phyloP scores from a whole-genome alignment of 2,329 filamentous ascomycete species.

The Fusarium nodosum region DNA sequence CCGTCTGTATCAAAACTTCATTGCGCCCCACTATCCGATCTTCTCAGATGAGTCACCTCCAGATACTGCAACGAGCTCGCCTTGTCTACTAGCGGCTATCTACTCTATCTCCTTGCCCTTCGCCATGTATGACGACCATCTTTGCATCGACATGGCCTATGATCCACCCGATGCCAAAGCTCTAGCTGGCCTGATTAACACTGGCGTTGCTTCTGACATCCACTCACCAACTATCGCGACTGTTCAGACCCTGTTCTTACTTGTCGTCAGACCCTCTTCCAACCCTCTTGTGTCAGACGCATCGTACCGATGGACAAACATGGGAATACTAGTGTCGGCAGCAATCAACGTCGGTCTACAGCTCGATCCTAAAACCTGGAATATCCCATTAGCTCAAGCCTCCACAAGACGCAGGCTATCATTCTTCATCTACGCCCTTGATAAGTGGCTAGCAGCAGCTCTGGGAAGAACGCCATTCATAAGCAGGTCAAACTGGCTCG shows the following conservation, averaged over 20 bases:
- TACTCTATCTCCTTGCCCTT: conserved; percentile 4
- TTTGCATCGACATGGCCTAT: conserved; percentile 18
- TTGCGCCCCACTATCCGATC: conserved; percentile 3
- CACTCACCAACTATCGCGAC: conserved; percentile 1
- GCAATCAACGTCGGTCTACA: background rate
- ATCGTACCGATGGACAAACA: background rate
- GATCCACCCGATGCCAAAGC: background rate
- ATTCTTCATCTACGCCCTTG: background rate
- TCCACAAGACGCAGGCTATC: background rate
- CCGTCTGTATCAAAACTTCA: background rate
- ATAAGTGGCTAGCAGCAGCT: conserved; percentile 10
- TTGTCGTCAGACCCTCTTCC: background rate
- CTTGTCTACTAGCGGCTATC: background rate
- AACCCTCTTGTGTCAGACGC: conserved; percentile 10
- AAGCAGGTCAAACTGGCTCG: background rate
- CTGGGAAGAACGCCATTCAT: conserved; percentile 9
- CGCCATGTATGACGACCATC: conserved; percentile 12
- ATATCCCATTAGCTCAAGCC: background rate
- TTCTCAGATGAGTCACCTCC: background rate
- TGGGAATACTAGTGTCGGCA: background rate
- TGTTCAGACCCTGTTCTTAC: background rate
- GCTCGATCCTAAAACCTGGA: conserved; percentile 3
- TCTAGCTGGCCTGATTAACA: background rate
- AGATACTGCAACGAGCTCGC: background rate
- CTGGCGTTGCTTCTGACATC: background rate